Evolutionary conservation across 192 early-diverging fungal species (phyloP).

Genomic region (Coemansia sp.): DNA sequence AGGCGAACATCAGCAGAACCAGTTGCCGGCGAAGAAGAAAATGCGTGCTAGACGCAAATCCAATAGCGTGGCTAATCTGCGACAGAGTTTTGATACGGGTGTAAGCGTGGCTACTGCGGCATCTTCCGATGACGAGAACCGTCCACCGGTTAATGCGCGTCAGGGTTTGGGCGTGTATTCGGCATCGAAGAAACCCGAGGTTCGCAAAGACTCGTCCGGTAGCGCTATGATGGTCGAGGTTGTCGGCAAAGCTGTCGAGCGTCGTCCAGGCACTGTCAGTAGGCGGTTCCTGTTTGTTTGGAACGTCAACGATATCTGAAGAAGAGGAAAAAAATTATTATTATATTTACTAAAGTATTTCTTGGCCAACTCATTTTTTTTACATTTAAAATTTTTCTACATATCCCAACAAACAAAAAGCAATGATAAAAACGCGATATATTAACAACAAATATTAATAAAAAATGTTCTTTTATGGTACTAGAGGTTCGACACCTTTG

Average conservation of each 20-base stretch:
- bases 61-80: slow-evolving; percentile 38
- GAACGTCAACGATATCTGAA: slow-evolving; percentile 47
- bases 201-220: slow-evolving; percentile 27
- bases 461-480: neutral
- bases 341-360: too few relatives aligned
- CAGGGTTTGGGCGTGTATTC: neutral
- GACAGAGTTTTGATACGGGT: slow-evolving; percentile 17
- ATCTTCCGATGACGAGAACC: slow-evolving; percentile 14
- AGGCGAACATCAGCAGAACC: neutral
- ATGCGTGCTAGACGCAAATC: slow-evolving; percentile 41
- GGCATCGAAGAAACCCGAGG: neutral
- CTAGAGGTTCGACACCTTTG: slow-evolving; percentile 14
- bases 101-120: neutral
- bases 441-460: neutral
- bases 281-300: slow-evolving; percentile 55
- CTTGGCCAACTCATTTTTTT: too few relatives aligned
- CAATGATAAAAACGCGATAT: too few relatives aligned
- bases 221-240: slow-evolving; percentile 47
- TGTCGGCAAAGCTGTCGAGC: slow-evolving; percentile 45
- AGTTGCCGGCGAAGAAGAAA: slow-evolving; percentile 40
- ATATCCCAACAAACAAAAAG: too few relatives aligned
- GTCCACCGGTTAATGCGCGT: neutral
- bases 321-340: too few relatives aligned
- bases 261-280: slow-evolving; percentile 46
- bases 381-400: too few relatives aligned